These are phyloP conservation scores for Rutidosis leptorrhynchoides DNA, from an alignment of 129 eudicot species.

Conservation along the genomic window DNA sequence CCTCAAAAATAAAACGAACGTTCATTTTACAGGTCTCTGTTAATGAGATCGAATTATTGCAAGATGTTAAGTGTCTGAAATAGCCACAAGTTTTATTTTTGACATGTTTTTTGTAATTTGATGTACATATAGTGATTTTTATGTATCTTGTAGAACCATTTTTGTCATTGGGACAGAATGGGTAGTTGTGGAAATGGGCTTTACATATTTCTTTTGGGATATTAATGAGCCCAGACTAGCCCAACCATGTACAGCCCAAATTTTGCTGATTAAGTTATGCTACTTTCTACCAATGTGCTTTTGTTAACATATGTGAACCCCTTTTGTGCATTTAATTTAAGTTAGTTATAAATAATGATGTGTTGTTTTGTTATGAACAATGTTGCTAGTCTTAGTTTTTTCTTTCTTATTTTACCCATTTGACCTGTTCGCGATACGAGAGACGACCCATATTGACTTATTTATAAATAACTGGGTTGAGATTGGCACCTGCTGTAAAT, in stretches of 20 bases:
- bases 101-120: conserved; percentile 18
- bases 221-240: conserved; percentile 5
- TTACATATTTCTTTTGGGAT: background rate
- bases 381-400: background rate
- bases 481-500: background rate
- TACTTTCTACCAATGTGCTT: background rate
- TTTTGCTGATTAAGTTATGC: background rate
- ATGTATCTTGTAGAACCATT: conserved; percentile 1
- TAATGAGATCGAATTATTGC: conserved; percentile 17
- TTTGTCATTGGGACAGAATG: conserved; percentile 8
- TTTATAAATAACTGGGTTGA: background rate
- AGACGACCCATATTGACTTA: background rate
- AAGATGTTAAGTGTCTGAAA: background rate
- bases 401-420: background rate
- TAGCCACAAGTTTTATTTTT: background rate
- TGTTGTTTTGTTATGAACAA: background rate
- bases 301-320: background rate
- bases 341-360: background rate
- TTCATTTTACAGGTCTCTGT: background rate
- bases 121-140: conserved; percentile 11
- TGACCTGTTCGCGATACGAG: background rate
- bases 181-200: conserved; percentile 9
- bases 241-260: conserved; percentile 1
- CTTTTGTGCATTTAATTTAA: background rate
- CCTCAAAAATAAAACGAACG: conserved; percentile 30